Base-by-base conservation (phyloP, 179 eudicot genomes). In the Beta lomatogona region DNA sequence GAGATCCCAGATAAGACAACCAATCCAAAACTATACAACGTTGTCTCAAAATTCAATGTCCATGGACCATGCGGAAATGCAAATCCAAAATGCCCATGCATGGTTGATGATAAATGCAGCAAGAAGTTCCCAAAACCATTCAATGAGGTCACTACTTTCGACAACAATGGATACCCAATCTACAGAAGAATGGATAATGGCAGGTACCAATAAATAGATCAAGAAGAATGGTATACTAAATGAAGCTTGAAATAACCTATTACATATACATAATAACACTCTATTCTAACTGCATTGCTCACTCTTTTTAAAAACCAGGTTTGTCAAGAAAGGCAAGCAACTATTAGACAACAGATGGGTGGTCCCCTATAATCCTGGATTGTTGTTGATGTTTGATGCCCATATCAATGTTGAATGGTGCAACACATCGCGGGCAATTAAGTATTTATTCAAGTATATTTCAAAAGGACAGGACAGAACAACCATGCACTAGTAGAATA, bases 111-210 rank as follows among this genome's bases (percentile, higher is more conserved):
- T 22, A 54, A 57, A 28, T 74, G 77, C 52, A 31, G 64, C 5
- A 74, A 74, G 6, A 18, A 74, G 31, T 74, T n/a, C 14, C 78
- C 78, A 75, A 75, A 59, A 14, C 5, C 21, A 18, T 59, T 75
- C 25, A 59, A 58, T 44, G 10, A n/a, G 4, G 54, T 10, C 1
- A 59, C 78, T 12, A 59, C 68, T 13, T 41, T 59, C 1, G 64
- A 19, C 18, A 21, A 46, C 8, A 48, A 75, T 8, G 68, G 68
- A 4, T 21, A 59, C 3, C 54, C 54, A 5, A 41, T 41, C 0
- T 75, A 75, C 18, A 19, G 53, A 16, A 58, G 78, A 6, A 58
- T 19, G 50, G 54, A 75, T 0, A 25, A 75, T 21, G 78, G 11
- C 0, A 59, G 68, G 28, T 66, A 66, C 0, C 6, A 12, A 66